Evolutionary conservation across 768 basidiomycete species (phyloP).

Genomic region (Naganishia vaughanmartiniae): DNA sequence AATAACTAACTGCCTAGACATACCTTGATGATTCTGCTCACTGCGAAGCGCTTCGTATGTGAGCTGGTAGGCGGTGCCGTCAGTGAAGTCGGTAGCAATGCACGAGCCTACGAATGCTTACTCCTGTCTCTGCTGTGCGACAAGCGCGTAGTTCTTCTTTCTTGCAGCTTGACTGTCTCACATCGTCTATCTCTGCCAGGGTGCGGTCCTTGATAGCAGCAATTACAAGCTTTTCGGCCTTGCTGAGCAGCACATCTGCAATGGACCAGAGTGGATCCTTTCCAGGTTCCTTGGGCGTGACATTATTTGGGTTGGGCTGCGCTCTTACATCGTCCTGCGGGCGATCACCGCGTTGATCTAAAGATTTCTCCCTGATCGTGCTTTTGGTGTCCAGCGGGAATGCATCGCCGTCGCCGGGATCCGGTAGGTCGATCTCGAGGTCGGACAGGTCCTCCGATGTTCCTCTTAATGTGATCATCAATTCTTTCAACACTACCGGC

Average conservation of each 20-base stretch:
- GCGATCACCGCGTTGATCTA: background rate
- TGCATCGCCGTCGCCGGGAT: background rate
- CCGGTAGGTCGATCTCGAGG: background rate
- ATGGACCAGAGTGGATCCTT: constrained; percentile 20
- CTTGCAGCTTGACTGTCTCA: no score
- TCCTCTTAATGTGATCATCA: background rate
- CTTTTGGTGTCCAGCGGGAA: background rate
- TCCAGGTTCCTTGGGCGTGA: background rate
- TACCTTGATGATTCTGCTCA: background rate
- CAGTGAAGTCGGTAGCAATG: no score
- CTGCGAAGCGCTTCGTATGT: background rate
- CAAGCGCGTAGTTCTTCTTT: background rate
- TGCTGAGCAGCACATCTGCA: constrained; percentile 7
- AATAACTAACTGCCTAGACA: background rate
- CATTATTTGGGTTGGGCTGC: background rate
- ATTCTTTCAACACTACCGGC: background rate
- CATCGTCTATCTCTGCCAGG: background rate
- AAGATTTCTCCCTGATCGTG: background rate
- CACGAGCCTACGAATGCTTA: background rate
- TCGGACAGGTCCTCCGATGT: background rate
- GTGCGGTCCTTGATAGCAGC: constrained; percentile 1
- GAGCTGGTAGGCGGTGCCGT: background rate
- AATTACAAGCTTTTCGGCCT: background rate
- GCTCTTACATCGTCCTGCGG: background rate
- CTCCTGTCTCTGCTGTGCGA: background rate